Conservation (phyloP, 306 rosid species). For the Malus sylvestris region DNA sequence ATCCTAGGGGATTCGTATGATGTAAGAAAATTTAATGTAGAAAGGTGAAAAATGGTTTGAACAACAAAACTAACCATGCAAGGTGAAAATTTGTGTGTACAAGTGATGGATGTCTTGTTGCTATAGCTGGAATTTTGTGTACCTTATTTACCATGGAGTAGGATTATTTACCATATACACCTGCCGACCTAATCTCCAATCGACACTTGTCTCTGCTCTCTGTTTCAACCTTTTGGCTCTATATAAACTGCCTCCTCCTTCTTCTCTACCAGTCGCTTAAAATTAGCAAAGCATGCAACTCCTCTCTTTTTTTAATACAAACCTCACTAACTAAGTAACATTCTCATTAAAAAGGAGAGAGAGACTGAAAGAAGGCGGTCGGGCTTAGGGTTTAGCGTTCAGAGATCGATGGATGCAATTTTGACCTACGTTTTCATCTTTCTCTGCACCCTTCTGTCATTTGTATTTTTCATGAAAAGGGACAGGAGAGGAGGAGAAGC, state of each 20-base stretch:
- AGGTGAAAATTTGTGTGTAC: not conserved
- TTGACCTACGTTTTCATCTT: constrained; percentile 26
- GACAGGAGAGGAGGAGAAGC: constrained; percentile 2
- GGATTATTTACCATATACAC: not conserved
- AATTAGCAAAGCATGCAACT: not conserved
- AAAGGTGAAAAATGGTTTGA: not conserved
- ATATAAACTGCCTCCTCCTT: not conserved
- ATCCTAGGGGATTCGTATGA: not conserved
- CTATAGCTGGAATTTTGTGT: not conserved
- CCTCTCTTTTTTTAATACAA: not conserved
- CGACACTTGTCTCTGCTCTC: not conserved
- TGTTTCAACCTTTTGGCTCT: not conserved
- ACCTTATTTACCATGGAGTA: not conserved
- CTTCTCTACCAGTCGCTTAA: not conserved
- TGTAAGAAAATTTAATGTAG: not conserved
- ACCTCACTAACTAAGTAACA: not conserved
- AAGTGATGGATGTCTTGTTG: not conserved
- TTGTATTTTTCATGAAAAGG: constrained; percentile 12
- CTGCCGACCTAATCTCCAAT: not conserved
- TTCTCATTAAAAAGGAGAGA: not conserved
- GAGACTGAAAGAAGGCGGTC: not conserved
- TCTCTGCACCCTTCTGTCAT: constrained; percentile 24
- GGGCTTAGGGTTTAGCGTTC: not conserved
- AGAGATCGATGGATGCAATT: constrained; percentile 29
- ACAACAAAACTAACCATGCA: not conserved